phyloP scores from a whole-genome alignment of 805 yeast genomes.

The Scheffersomyces coipomensis region DNA sequence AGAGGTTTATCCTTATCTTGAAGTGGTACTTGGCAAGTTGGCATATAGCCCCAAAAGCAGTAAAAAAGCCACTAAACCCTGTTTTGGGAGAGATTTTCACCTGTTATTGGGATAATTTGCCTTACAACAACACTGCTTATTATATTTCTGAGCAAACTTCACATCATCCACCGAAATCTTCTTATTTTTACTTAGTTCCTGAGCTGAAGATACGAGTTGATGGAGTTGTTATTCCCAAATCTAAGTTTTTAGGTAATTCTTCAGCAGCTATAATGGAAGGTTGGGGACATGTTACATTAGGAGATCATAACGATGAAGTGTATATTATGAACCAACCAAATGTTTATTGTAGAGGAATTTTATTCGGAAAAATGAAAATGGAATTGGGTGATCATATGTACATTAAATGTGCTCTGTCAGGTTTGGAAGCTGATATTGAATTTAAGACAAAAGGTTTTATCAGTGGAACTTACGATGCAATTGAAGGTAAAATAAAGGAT shows the following conservation, averaged over 20 bases:
- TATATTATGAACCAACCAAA: constrained; percentile 93
- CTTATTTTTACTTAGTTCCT: constrained; percentile 87
- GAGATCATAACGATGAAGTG: constrained; percentile 63
- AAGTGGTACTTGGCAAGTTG: constrained; percentile 94
- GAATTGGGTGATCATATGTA: constrained; percentile 91
- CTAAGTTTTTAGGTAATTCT: constrained; percentile 89
- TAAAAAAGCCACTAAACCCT: constrained; percentile 94
- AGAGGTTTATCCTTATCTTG: constrained; percentile 71
- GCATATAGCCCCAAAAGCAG: constrained; percentile 99
- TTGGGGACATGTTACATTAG: constrained; percentile 64
- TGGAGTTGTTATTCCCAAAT: constrained; percentile 84
- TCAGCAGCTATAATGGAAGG: constrained; percentile 99
- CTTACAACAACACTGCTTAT: constrained; percentile 64
- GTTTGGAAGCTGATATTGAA: constrained; percentile 76
- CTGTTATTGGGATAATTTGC: constrained; percentile 88
- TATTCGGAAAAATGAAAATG: constrained; percentile 84
- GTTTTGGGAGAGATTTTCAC: constrained; percentile 88
- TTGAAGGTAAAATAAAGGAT: constrained; percentile 66
- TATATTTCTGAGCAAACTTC: constrained; percentile 93
- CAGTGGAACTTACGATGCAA: constrained; percentile 87
- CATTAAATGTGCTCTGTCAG: constrained; percentile 60
- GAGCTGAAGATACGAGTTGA: constrained; percentile 79
- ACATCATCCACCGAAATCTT: constrained; percentile 97
- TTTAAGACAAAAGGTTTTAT: constrained; percentile 95
- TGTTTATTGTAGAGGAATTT: constrained; percentile 88